Conservation (phyloP, 148 eudicot genomes). For the Chenopodium quinoa region DNA sequence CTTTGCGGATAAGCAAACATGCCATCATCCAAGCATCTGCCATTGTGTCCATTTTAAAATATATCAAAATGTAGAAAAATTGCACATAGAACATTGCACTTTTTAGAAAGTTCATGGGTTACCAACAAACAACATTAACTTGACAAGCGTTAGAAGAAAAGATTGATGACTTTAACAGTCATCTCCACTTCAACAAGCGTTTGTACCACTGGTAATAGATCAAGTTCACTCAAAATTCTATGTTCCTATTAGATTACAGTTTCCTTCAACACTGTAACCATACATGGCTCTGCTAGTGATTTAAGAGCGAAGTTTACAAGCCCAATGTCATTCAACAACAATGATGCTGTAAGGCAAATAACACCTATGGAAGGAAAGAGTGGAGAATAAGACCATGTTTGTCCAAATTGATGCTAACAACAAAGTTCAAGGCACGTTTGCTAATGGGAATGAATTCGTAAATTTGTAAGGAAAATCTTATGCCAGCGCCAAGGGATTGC, state of each 20-base stretch:
- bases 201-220: background rate
- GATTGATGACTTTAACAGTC: background rate
- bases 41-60: background rate
- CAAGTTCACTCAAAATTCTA: background rate
- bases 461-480: no score
- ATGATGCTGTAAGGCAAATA: background rate
- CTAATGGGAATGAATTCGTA: no score
- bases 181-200: background rate
- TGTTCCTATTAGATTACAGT: background rate
- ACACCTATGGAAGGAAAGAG: background rate
- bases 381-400: background rate
- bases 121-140: background rate
- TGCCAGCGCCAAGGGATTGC: no score
- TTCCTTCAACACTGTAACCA: constrained; percentile 1
- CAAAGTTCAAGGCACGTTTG: background rate
- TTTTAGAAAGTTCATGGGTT: background rate
- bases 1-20: constrained; percentile 66
- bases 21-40: constrained; percentile 81
- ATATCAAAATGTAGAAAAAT: background rate
- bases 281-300: background rate
- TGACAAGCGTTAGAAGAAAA: background rate
- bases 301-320: background rate
- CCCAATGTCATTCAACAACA: background rate
- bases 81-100: background rate
- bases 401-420: background rate